Base-by-base conservation (phyloP, 2,329 filamentous ascomycete species). In the Calcarisporium arbuscula region DNA sequence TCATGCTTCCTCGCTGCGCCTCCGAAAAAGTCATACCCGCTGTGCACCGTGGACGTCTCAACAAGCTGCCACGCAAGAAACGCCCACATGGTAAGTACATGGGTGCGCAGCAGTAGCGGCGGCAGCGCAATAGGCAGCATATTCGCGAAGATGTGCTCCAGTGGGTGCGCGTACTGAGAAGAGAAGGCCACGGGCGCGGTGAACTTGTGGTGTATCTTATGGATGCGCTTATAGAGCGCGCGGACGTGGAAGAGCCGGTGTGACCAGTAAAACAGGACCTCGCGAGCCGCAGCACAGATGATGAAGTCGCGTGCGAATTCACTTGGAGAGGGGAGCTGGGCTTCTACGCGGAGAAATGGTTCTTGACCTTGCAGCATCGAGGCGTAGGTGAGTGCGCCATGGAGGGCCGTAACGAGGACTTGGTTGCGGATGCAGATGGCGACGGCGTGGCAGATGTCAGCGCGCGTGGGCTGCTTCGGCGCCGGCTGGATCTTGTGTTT, bases 181-280 rank as follows among this genome's bases (percentile, higher is more conserved):
- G 72, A 62, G 5, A 77, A 58, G 0, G 70, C 66, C 3, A 78
- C 64, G 0, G 72, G 73, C 2, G 72, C 70, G 0, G 64, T 70
- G 55, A 75, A 77, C 17, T 56, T 56, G 54, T 77, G 74, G 45
- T 78, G 74, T 16, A 57, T 57, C 43, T 76, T 76, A 57, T 77
- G 74, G 38, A 77, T 64, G 20, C 52, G 52, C 9, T 51, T 51
- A 55, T 77, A 77, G 6, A 74, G 49, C 6, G 42, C 50, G 1
- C 63, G 68, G 6, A 57, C 47, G 51, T 77, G 73, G 5, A 78
- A 56, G 4, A 71, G 45, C 6, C 73, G 68, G 49, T 78, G 74
- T 17, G 59, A 49, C 44, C 73, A 74, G 56, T 77, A 77, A 53
- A 77, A 77, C 14, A 72, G 43, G 2, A 61, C 41, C 45, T 78